phyloP scores from a whole-genome alignment of 129 eudicot genomes.

The Arctium minus region DNA sequence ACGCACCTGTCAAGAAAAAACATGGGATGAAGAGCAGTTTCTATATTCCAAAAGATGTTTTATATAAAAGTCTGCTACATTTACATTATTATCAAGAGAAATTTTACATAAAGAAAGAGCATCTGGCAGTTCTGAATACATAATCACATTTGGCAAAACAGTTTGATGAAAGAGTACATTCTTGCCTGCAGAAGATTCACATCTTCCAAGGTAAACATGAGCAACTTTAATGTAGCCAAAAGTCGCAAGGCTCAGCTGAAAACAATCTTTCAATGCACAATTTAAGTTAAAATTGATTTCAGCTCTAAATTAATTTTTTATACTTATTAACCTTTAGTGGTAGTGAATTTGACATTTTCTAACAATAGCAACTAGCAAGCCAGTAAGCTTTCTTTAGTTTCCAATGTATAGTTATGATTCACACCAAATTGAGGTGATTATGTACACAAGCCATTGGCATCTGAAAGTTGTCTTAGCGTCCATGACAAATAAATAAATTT shows the following conservation, averaged over 20 bases:
- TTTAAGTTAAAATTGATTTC: neutral
- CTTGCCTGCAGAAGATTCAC: neutral
- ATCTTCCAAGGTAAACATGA: neutral
- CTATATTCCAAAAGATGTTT: neutral
- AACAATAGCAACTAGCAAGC: neutral
- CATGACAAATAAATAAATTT: too few relatives aligned
- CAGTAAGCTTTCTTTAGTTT: too few relatives aligned
- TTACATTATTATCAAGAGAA: neutral
- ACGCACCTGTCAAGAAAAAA: constrained; percentile 44
- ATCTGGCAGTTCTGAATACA: neutral
- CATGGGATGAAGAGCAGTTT: neutral
- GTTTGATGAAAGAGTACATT: neutral
- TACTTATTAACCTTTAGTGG: neutral
- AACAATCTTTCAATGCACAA: neutral
- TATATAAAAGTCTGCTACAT: neutral
- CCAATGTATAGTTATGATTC: too few relatives aligned
- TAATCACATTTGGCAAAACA: neutral
- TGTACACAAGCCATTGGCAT: too few relatives aligned
- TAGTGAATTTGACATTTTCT: neutral
- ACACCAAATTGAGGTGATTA: too few relatives aligned
- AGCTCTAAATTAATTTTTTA: neutral
- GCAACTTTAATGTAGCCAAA: neutral
- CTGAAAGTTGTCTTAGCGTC: too few relatives aligned
- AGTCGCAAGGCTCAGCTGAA: neutral
- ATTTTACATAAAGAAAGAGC: neutral